Percentiles rank a stretch among this genome's conserved stretches.
phyloP scores from a whole-genome alignment of 1,284 basidiomycete genomes.

The Neotropicomus parvogracilis region DNA sequence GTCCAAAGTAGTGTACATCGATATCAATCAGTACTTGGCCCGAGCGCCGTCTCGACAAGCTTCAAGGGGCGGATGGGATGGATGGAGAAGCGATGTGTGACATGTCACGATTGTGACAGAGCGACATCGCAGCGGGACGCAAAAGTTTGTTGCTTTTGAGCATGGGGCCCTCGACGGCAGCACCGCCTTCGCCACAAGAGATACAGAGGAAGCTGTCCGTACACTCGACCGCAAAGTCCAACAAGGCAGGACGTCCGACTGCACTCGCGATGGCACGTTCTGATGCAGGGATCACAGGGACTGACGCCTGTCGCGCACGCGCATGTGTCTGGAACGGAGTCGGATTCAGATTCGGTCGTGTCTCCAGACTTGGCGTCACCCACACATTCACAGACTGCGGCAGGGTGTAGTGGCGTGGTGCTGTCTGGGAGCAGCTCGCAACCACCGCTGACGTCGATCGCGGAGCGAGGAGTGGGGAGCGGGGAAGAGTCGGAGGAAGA shows the following conservation, averaged over 20 bases:
- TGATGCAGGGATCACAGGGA: constrained; percentile 27
- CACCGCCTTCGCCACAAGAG: constrained; percentile 81
- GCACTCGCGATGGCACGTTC: neutral
- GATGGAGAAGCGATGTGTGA: too few species aligned
- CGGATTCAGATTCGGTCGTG: constrained; percentile 77
- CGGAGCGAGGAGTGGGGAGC: constrained; percentile 64
- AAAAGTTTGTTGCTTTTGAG: too few species aligned
- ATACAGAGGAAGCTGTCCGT: constrained; percentile 84
- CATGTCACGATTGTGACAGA: constrained; percentile 27
- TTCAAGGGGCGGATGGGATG: too few species aligned
- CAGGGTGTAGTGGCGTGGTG: constrained; percentile 28
- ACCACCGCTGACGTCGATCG: constrained; percentile 68
- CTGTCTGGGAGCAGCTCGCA: constrained; percentile 39
- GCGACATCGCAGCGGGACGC: too few species aligned
- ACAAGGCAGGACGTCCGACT: constrained; percentile 37
- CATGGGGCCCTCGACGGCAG: constrained; percentile 51
- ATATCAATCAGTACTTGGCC: too few species aligned
- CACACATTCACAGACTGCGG: constrained; percentile 32
- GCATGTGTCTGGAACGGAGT: constrained; percentile 74
- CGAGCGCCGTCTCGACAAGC: constrained; percentile 15
- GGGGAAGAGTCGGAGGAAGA: constrained; percentile 72
- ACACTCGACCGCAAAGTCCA: constrained; percentile 52
- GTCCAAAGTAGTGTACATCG: too few species aligned
- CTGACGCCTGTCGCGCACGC: constrained; percentile 38
- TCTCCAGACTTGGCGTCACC: constrained; percentile 49